Percentiles rank a stretch among this genome's conserved stretches.
Evolutionary conservation across 768 basidiomycete species (phyloP).

Genomic region (Trametes elegans): DNA sequence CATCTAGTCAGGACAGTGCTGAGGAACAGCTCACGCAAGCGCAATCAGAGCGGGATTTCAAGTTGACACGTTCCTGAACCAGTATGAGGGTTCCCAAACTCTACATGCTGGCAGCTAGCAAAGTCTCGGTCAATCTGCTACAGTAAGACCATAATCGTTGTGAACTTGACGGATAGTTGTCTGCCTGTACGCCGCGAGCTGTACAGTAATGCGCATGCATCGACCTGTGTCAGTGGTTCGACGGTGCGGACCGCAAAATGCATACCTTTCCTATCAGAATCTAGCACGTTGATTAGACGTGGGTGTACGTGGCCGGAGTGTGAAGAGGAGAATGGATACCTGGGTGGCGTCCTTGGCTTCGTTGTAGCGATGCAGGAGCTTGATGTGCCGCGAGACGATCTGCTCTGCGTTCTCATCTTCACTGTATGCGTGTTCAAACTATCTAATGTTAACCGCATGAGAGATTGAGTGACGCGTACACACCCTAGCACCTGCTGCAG

Average conservation of each 20-base stretch:
- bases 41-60: background rate
- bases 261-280: constrained; percentile 74
- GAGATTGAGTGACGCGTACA: constrained; percentile 16
- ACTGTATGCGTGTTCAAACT: constrained; percentile 24
- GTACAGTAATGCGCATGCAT: constrained; percentile 13
- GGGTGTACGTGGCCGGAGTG: background rate
- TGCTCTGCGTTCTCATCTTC: constrained; percentile 48
- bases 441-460: background rate
- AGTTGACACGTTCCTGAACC: too few species aligned
- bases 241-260: too few species aligned
- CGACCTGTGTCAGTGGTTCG: constrained; percentile 15
- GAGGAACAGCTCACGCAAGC: background rate
- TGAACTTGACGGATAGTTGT: constrained; percentile 75
- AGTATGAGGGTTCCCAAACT: too few species aligned
- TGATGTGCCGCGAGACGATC: constrained; percentile 67
- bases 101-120: too few species aligned
- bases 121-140: constrained; percentile 45
- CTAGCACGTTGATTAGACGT: too few species aligned
- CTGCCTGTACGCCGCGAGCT: constrained; percentile 73
- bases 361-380: constrained; percentile 71
- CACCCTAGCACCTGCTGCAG: constrained; percentile 51
- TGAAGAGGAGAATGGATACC: constrained; percentile 44
- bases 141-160: constrained; percentile 61
- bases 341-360: constrained; percentile 84
- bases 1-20: background rate